Evolutionary conservation across 257 asterid species (phyloP).

Genomic region (Nicotiana tabacum): DNA sequence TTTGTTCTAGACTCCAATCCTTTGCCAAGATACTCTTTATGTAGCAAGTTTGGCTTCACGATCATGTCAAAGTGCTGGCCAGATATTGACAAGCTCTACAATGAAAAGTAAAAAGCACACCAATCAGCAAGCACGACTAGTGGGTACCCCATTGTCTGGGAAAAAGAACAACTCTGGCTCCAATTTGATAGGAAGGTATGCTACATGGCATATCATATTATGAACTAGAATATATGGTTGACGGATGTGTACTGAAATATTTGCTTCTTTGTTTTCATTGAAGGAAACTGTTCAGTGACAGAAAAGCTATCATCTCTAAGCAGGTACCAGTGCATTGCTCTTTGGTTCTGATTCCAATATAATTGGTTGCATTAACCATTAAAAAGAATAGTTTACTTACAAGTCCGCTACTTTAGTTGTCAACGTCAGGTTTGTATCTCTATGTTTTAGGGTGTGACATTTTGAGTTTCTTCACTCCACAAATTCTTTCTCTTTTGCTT

Average conservation of each 20-base stretch:
- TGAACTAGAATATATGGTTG: background rate
- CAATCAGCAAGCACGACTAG: constrained; percentile 32
- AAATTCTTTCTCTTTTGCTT: background rate
- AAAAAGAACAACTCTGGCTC: constrained; percentile 38
- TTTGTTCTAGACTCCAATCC: constrained; percentile 48
- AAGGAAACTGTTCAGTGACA: constrained; percentile 58
- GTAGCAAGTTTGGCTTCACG: constrained; percentile 64
- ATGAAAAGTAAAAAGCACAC: constrained; percentile 37
- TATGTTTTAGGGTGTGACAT: background rate
- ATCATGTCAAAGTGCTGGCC: constrained; percentile 45
- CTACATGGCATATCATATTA: background rate
- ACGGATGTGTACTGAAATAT: constrained; percentile 14
- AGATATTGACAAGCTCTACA: constrained; percentile 46
- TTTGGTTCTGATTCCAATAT: background rate
- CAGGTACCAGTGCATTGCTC: constrained; percentile 34
- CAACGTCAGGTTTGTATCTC: background rate
- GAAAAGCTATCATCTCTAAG: constrained; percentile 25
- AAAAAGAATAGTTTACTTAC: background rate
- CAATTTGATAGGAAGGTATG: constrained; percentile 64
- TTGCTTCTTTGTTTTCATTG: constrained; percentile 8
- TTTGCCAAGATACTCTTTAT: constrained; percentile 73
- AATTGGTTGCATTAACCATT: background rate
- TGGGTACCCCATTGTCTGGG: constrained; percentile 35
- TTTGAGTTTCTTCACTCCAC: background rate
- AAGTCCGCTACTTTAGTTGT: background rate